These are phyloP conservation scores for Protomyces macrosporus DNA, from an alignment of 1,139 yeast species.

Conservation along the genomic window DNA sequence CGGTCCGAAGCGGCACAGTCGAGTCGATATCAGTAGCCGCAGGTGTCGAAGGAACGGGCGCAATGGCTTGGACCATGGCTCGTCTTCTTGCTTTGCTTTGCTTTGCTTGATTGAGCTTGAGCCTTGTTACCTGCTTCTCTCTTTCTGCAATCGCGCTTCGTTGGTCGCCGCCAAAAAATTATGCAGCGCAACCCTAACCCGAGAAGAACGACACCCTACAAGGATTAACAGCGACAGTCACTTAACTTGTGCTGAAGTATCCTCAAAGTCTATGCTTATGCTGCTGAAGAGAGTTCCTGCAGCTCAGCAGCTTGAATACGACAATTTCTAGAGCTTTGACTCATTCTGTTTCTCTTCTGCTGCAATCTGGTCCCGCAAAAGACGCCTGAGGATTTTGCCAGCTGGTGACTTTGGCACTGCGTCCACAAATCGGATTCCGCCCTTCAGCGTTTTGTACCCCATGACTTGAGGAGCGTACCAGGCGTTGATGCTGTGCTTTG, in stretches of 20 bases:
- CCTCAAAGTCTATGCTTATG: background rate
- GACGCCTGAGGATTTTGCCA: constrained; percentile 42
- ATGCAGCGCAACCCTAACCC: background rate
- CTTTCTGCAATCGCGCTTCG: background rate
- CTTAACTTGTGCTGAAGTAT: background rate
- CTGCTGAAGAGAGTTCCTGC: background rate
- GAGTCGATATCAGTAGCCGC: constrained; percentile 28
- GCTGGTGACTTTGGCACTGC: constrained; percentile 41
- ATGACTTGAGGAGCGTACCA: constrained; percentile 37
- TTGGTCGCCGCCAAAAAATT: background rate
- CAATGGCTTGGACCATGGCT: constrained; percentile 22
- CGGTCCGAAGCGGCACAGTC: constrained; percentile 26
- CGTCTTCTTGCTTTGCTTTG: too few species aligned
- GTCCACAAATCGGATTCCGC: constrained; percentile 40
- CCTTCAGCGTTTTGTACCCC: constrained; percentile 41
- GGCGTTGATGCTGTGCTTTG: constrained; percentile 37
- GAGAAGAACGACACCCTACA: too few species aligned
- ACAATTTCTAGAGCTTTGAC: too few species aligned
- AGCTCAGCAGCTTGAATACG: background rate
- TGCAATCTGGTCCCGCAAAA: constrained; percentile 32
- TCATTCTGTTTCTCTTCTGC: background rate
- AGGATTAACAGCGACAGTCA: too few species aligned
- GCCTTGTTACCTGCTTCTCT: too few species aligned
- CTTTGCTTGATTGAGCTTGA: too few species aligned
- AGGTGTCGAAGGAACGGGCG: constrained; percentile 23